A percentile compares a stretch with the other conserved stretches of the same genome.
These are phyloP conservation scores for Scenedesmus sp. DNA, from an alignment of 163 green algal genomes.

Conservation along the genomic window DNA sequence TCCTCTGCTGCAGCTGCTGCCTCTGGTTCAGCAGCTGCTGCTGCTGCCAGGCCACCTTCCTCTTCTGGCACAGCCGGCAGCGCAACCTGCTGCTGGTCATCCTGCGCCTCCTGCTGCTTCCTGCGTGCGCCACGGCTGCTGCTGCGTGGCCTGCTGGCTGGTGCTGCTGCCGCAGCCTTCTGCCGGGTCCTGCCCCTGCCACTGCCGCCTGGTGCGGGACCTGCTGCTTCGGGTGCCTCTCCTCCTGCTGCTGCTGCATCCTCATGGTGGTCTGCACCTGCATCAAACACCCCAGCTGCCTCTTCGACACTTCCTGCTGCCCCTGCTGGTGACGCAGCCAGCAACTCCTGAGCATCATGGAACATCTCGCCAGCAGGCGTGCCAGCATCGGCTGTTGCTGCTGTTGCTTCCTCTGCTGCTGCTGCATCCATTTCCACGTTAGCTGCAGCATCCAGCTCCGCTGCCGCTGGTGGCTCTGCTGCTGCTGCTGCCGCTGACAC, in stretches of 20 bases:
- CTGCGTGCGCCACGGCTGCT: neutral
- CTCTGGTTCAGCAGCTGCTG: neutral
- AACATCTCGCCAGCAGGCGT: neutral
- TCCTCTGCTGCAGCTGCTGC: neutral
- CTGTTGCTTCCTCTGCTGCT: neutral
- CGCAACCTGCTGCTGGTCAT: neutral
- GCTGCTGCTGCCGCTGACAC: neutral
- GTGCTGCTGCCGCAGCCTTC: neutral
- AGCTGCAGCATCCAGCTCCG: constrained; percentile 2
- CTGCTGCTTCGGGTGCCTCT: neutral
- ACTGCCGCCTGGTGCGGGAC: neutral
- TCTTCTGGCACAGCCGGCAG: constrained; percentile 21
- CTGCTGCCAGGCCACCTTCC: neutral
- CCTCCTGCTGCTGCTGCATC: neutral
- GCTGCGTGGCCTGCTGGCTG: neutral
- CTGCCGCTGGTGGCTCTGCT: neutral
- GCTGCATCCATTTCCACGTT: constrained; percentile 35
- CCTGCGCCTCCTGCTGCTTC: neutral
- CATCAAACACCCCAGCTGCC: neutral
- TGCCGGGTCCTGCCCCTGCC: neutral
- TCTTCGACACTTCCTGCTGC: neutral
- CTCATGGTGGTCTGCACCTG: neutral
- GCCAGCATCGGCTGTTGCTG: neutral
- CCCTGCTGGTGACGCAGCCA: neutral
- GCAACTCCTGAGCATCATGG: neutral